Base-by-base conservation (phyloP, 352 stramenopile genomes). In the Phytophthora hibernalis region DNA sequence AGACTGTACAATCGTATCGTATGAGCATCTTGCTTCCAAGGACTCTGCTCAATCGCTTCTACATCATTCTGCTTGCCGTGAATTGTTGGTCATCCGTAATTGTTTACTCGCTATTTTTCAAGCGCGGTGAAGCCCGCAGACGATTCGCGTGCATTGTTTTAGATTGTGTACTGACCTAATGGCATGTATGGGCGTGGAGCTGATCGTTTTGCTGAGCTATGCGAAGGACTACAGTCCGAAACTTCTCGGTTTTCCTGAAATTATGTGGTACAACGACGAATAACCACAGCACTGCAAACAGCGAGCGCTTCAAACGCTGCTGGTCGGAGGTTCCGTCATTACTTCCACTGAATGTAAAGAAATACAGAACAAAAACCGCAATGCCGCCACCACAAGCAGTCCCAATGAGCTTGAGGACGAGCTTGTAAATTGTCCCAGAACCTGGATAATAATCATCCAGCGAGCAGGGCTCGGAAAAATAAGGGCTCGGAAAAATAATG, bases 21-120 rank as follows among this genome's bases (percentile, higher is more conserved):
- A 74, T 77, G 70, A 77, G 70, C 33, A 5, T 33, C 16, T 35
- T 72, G n/a, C 60, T 77, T 8, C 54, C 70, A 21, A 31, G 54
- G 13, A 55, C 61, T 2, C 59, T 68, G 35, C 61, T 83, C 35
- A 77, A 83, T 35, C 57, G 63, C 0, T 69, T 80, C 24, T 78
- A 73, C 43, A 71, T 76, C 4, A 21, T 58, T n/a, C 18, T 83
- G 13, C 43, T 83, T 9, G 58, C 64, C 9, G 6, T 69, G 1
- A 77, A 77, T 13, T 77, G 65, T 42, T 77, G 60, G 65, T 60
- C 57, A 1, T 65, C 61, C 0, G 50, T 58, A 1, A 51, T 74
- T 8, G 51, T 74, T 0, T 61, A 73, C 44, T 63, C 56, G 1
- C 20, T 44, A 12, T 74, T 69, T 13, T 59, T 63, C 24, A 63